Base-by-base conservation (phyloP, 2,329 filamentous ascomycete genomes). In the Sporothrix mexicana region DNA sequence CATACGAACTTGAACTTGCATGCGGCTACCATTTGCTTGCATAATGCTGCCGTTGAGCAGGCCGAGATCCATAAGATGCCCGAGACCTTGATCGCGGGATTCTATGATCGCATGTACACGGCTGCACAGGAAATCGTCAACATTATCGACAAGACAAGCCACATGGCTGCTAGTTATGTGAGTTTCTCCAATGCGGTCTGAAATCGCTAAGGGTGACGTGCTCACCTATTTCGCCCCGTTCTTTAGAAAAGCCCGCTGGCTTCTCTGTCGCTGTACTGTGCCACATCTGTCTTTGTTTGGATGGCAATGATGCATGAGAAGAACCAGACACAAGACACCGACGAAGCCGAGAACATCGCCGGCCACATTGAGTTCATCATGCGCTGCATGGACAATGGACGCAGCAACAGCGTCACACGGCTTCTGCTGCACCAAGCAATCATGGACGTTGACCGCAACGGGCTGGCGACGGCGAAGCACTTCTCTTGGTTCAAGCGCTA, bases 1-100 rank as follows among this genome's bases (percentile, higher is more conserved):
- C 95, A 97, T 79, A 86, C 91, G 69, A 97, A 97, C 76, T 91
- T 98, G 85, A 94, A 93, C 78, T 88, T 98, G 2, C 95, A 98
- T 78, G 94, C 94, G 0, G 92, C 93, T 0, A 88, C 92, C 9
- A 97, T 98, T 70, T 97, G 93, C 79, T 85, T 98, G 5, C 95
- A 98, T 78, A 93, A 97, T 80, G 93, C 93, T 0, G 94, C 95
- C 1, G 90, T 96, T 9, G 93, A 95, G 81, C 95, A 93, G 78
- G 92, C 92, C 0, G 91, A 94, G 72, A 91, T 90, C 77, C 86
- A 95, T 78, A 86, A 88, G 1, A 82, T 97, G 70, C 86, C 90
- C 0, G 83, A 86, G 0, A 85, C 86, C 43, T 86, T 96, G 41
- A 90, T 90, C 72, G 88, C 89, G 15, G 88, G 91, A 72, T 95